A percentile compares a stretch with the other conserved stretches of the same genome.
These are phyloP conservation scores for Trichoderma sp. DNA, from an alignment of 2,329 filamentous ascomycete species.

Conservation along the genomic window DNA sequence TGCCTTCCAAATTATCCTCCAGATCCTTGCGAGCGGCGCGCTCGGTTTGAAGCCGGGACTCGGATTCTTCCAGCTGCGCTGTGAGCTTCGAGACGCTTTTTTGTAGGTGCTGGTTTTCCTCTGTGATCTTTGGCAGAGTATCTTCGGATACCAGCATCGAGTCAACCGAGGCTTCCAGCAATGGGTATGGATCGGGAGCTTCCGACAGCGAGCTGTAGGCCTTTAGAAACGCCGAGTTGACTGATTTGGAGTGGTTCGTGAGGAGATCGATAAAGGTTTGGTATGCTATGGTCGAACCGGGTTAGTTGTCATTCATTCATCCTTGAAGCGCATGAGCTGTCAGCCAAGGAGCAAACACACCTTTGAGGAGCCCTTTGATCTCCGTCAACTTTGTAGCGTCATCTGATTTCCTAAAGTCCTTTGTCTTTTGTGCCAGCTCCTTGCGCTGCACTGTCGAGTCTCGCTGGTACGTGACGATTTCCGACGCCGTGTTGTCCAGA, in stretches of 20 bases:
- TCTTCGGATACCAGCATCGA: conserved; percentile 90
- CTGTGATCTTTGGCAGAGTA: conserved; percentile 81
- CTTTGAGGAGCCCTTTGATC: conserved; percentile 85
- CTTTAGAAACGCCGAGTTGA: conserved; percentile 89
- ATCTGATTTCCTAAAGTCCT: conserved; percentile 93
- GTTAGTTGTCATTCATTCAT: not conserved
- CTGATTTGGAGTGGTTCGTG: conserved; percentile 91
- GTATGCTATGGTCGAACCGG: conserved; percentile 63
- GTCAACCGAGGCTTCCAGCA: conserved; percentile 94
- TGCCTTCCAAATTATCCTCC: conserved; percentile 72
- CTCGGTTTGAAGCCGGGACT: conserved; percentile 77
- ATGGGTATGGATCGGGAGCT: conserved; percentile 91
- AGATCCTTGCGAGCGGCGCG: conserved; percentile 67
- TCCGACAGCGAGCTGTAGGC: conserved; percentile 92
- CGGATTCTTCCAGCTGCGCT: conserved; percentile 76
- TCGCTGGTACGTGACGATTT: conserved; percentile 88
- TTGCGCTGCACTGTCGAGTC: conserved; percentile 96
- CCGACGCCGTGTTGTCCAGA: conserved; percentile 90
- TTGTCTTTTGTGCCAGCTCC: conserved; percentile 97
- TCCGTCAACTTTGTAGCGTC: conserved; percentile 82
- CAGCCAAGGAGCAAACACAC: conserved; percentile 40
- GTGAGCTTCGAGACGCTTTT: conserved; percentile 72
- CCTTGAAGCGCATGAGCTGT: not conserved
- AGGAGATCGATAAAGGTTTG: conserved; percentile 96
- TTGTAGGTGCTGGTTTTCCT: conserved; percentile 86